Conservation (phyloP, 2,329 filamentous ascomycete species). For the Helotiales sp. region DNA sequence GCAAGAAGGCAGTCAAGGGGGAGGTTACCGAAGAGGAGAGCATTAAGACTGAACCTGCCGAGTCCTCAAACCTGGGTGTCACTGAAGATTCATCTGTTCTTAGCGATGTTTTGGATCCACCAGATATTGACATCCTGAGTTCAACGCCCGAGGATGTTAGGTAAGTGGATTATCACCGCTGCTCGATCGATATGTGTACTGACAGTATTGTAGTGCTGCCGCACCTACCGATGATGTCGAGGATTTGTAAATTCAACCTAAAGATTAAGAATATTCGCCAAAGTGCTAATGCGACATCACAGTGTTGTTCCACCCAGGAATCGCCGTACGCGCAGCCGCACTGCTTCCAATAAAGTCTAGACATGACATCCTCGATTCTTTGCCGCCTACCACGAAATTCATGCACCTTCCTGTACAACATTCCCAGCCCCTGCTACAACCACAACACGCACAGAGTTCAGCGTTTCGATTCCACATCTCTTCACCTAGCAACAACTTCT, state of each 20-base stretch:
- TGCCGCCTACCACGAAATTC: not conserved
- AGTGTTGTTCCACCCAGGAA: not conserved
- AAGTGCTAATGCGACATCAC: not conserved
- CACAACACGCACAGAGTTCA: not conserved
- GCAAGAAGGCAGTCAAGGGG: slow-evolving; percentile 32
- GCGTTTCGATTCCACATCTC: not conserved
- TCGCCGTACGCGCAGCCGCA: slow-evolving; percentile 10
- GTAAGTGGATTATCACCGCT: not conserved
- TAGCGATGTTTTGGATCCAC: not conserved
- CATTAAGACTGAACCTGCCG: not conserved
- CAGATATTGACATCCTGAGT: not conserved
- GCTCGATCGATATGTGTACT: not conserved
- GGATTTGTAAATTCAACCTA: not conserved
- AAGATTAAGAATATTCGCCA: not conserved
- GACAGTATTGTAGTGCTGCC: not conserved
- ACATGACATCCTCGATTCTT: not conserved
- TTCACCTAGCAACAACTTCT: not conserved
- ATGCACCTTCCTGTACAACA: not conserved
- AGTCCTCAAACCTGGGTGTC: slow-evolving; percentile 13
- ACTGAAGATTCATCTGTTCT: slow-evolving; percentile 7
- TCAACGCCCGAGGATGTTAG: not conserved
- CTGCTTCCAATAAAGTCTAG: slow-evolving; percentile 4
- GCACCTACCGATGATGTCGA: not conserved
- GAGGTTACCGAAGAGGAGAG: slow-evolving; percentile 13
- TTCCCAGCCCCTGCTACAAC: not conserved